Evolutionary conservation across 345 rosid species (phyloP), one percentile per base, ranked within the genome.

Genomic region (Dovyalis caffra): DNA sequence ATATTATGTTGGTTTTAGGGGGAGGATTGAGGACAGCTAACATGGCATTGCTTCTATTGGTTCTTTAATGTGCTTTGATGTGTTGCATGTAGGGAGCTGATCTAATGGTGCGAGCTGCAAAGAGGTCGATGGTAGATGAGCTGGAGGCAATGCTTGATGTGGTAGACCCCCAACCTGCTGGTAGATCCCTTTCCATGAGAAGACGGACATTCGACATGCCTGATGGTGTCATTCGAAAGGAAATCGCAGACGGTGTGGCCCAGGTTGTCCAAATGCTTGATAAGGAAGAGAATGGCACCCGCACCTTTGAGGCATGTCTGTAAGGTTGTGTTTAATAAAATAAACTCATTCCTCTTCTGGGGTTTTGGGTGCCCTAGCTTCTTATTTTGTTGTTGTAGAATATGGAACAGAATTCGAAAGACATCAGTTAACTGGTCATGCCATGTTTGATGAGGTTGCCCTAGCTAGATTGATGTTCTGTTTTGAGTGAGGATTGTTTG

Each of bases 151-250:
- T 93, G 96, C 87, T 95, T 12, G 98, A 95, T 4, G 93, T 79
- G 72, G 92, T 95, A 57, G 98, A 95, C 65, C 97, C 99, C 32
- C 93, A 93, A 69, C 95, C 98, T 15, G 70, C 78, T 0, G 89
- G 93, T 64, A 93, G 81, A 71, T 82, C 83, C 14, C 87, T 90
- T 68, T 92, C 97, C 45, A 85, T 92, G 92, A 89, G 79, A 76
- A 87, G 92, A 79, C 88, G 98, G 82, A 87, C 97, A 31, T 95
- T 95, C 25, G 95, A 91, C 80, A 83, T 93, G 96, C 98, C 99
- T 3, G 97, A 90, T 74, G 81, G 88, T 56, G 70, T 83, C 58
- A 85, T 93, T 64, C 78, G 74, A 84, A 85, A 85, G 73, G 99
- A 93, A 75, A 89, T 91, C 18, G 98, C 94, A 0, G 91, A 90